A percentile compares a stretch with the other conserved stretches of the same genome.
These are phyloP conservation scores for Niebla homalea DNA, from an alignment of 495 filamentous ascomycete genomes.

Conservation along the genomic window DNA sequence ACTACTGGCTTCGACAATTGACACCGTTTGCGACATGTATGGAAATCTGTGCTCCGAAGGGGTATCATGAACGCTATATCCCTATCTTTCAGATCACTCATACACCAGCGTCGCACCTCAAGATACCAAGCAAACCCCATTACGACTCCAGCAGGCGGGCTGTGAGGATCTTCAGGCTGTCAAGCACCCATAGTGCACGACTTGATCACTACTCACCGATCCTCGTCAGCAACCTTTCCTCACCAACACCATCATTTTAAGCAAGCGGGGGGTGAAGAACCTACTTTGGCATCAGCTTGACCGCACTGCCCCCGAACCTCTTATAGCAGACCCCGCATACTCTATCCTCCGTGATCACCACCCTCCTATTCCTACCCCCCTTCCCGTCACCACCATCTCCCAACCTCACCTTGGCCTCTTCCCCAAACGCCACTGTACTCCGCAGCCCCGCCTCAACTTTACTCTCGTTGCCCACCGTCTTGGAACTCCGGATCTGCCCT, in stretches of 20 bases:
- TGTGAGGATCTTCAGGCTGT: slow-evolving; percentile 16
- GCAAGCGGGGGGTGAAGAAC: slow-evolving; percentile 15
- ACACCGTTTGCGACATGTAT: no score
- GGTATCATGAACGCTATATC: no score
- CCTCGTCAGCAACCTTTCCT: slow-evolving; percentile 61
- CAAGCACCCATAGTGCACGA: slow-evolving; percentile 78
- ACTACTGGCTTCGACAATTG: no score
- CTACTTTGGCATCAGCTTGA: slow-evolving; percentile 59
- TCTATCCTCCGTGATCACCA: slow-evolving; percentile 71
- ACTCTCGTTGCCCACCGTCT: slow-evolving; percentile 61
- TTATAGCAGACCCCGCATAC: slow-evolving; percentile 90
- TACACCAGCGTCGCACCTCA: no score
- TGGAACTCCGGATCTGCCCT: slow-evolving; percentile 79
- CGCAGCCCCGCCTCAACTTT: slow-evolving; percentile 60
- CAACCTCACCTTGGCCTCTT: slow-evolving; percentile 56
- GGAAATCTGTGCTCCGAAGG: no score
- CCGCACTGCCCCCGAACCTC: slow-evolving; percentile 76
- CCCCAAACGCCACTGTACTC: slow-evolving; percentile 57
- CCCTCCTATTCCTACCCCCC: slow-evolving; percentile 52
- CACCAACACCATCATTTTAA: slow-evolving; percentile 51
- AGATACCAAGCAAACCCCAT: no score
- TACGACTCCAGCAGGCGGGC: no score
- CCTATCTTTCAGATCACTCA: no score
- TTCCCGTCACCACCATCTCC: slow-evolving; percentile 24
- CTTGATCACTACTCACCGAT: slow-evolving; percentile 33